phyloP scores from a whole-genome alignment of 768 basidiomycete genomes.

The Lanmaoa rubissima region DNA sequence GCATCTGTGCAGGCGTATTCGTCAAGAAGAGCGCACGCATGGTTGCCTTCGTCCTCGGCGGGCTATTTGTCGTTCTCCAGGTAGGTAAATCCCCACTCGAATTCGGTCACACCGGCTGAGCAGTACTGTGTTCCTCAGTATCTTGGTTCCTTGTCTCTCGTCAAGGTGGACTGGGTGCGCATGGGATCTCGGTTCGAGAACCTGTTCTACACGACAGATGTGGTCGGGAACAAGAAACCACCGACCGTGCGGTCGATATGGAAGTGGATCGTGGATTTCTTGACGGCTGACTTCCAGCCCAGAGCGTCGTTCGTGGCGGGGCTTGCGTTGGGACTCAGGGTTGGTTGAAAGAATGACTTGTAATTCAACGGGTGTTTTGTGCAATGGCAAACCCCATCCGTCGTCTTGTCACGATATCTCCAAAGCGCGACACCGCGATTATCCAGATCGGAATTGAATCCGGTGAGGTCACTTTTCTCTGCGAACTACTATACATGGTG shows the following conservation, averaged over 20 bases:
- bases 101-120: neutral
- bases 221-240: conserved; percentile 50
- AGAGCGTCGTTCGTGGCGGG: conserved; percentile 88
- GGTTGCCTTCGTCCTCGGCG: conserved; percentile 84
- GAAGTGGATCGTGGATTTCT: conserved; percentile 70
- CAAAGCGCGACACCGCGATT: no score
- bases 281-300: conserved; percentile 91
- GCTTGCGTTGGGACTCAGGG: conserved; percentile 72
- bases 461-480: no score
- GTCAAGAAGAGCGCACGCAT: conserved; percentile 91
- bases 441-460: no score
- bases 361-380: neutral
- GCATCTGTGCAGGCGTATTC: conserved; percentile 89
- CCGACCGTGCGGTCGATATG: conserved; percentile 67
- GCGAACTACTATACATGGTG: no score
- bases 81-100: conserved; percentile 39
- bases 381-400: neutral
- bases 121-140: conserved; percentile 53
- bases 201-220: conserved; percentile 63
- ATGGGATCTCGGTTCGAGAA: conserved; percentile 68
- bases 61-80: conserved; percentile 88
- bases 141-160: conserved; percentile 64
- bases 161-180: conserved; percentile 80
- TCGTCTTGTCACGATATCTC: neutral
- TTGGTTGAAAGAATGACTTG: conserved; percentile 52